Evolutionary conservation across 495 filamentous ascomycete genomes (phyloP).

Genomic region (Aspergillus cavernicola): DNA sequence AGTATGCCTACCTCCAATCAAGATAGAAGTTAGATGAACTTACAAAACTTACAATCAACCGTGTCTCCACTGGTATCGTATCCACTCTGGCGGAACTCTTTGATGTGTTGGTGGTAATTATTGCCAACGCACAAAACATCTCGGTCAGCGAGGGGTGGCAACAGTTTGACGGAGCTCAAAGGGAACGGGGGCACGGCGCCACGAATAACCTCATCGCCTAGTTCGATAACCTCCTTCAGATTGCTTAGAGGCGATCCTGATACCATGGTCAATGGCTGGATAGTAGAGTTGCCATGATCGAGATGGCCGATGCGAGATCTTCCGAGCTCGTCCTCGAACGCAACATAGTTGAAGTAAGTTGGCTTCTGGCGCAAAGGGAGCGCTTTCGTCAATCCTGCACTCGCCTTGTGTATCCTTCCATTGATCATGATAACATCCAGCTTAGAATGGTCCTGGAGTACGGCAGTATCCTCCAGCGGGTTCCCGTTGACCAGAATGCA

Average conservation of each 20-base stretch:
- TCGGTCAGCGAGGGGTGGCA: constrained; percentile 46
- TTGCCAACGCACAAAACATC: constrained; percentile 53
- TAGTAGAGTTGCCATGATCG: constrained; percentile 29
- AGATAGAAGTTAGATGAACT: background rate
- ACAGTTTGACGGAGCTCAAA: constrained; percentile 35
- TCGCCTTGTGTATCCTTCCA: constrained; percentile 40
- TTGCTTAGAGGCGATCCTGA: constrained; percentile 46
- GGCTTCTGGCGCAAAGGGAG: background rate
- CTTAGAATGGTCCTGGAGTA: constrained; percentile 44
- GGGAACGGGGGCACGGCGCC: constrained; percentile 26
- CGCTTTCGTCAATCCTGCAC: constrained; percentile 3
- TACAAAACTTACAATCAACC: constrained; percentile 14
- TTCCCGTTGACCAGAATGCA: constrained; percentile 48
- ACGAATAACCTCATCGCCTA: constrained; percentile 4
- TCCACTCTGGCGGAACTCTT: constrained; percentile 48
- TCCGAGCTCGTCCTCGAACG: constrained; percentile 19
- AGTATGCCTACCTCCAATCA: background rate
- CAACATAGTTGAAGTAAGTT: constrained; percentile 19
- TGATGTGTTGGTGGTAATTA: constrained; percentile 52
- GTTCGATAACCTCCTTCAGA: constrained; percentile 48
- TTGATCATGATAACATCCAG: constrained; percentile 48
- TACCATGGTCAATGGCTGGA: constrained; percentile 44
- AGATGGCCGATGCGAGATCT: constrained; percentile 44
- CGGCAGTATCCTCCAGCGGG: constrained; percentile 41
- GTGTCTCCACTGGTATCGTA: constrained; percentile 47